Conservation (phyloP, 2,329 filamentous ascomycete genomes). For the Colletotrichum sp. region DNA sequence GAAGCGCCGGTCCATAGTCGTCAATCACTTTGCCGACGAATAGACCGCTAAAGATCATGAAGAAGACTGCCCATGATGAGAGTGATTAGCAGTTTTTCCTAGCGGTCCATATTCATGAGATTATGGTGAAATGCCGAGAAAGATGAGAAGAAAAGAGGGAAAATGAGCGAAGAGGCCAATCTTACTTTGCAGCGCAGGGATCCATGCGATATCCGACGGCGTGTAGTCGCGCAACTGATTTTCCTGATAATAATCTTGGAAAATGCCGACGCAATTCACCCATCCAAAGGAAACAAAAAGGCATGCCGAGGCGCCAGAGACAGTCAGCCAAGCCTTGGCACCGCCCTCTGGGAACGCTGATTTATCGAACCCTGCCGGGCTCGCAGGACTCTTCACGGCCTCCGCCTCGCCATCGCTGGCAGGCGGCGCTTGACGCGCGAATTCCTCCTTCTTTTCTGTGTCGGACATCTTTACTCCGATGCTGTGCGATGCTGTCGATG, state of each 20-base stretch:
- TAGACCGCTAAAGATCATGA: constrained; percentile 46
- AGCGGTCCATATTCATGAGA: fast-evolving
- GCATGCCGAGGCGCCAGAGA: not conserved
- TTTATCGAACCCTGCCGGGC: not conserved
- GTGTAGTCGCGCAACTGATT: constrained; percentile 52
- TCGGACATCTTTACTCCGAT: not conserved
- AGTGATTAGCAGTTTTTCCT: not conserved
- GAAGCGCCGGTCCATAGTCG: constrained; percentile 61
- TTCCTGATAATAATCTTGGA: constrained; percentile 63
- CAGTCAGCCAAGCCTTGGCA: constrained; percentile 2
- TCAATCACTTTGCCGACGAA: constrained; percentile 68
- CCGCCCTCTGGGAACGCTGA: not conserved
- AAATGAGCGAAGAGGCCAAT: not conserved
- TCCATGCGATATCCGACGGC: constrained; percentile 62
- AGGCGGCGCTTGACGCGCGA: not conserved
- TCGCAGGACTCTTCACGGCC: not conserved
- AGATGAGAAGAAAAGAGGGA: not conserved
- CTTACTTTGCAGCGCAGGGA: constrained; percentile 31
- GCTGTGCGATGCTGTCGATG: not conserved
- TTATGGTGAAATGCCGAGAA: not conserved
- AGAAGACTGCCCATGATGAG: not conserved
- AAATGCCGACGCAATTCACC: constrained; percentile 49
- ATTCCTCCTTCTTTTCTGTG: not conserved
- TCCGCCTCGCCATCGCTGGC: not conserved
- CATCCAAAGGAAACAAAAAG: constrained; percentile 1